These are phyloP conservation scores for Nannizziopsis barbatae DNA, from an alignment of 2,329 filamentous ascomycete genomes.

Conservation along the genomic window DNA sequence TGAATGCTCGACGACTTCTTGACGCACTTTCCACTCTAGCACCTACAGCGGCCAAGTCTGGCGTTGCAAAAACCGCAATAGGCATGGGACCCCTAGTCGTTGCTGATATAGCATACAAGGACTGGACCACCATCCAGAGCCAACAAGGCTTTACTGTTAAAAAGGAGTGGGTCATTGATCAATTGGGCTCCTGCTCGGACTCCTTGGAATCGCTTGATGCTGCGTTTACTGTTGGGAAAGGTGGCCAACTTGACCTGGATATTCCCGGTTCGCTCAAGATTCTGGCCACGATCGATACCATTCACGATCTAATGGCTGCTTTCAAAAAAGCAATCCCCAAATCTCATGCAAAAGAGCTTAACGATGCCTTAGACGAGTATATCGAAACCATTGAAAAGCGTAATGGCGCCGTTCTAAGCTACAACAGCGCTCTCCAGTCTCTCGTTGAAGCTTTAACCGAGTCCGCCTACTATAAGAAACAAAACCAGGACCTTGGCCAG, in stretches of 20 bases:
- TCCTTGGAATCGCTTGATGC: background rate
- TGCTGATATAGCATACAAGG: background rate
- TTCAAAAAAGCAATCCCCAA: constrained; percentile 4
- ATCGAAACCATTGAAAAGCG: constrained; percentile 1
- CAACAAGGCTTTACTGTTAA: background rate
- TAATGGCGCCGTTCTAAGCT: constrained; percentile 1
- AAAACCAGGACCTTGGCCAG: background rate
- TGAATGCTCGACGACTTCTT: background rate
- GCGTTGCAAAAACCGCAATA: background rate
- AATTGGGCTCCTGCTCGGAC: background rate
- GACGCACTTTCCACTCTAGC: constrained; percentile 4
- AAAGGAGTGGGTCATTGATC: background rate
- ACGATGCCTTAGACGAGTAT: constrained; percentile 4
- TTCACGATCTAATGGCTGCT: background rate
- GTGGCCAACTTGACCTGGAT: background rate
- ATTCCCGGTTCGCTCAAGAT: background rate
- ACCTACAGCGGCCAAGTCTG: background rate
- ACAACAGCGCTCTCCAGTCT: constrained; percentile 1
- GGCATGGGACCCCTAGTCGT: background rate
- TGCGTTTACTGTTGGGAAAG: background rate
- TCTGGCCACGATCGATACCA: background rate
- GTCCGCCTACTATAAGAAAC: background rate
- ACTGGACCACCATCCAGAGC: background rate
- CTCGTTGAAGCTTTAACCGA: background rate
- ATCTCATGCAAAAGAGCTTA: background rate